phyloP scores from a whole-genome alignment of 2,329 filamentous ascomycete species.

The Scortechinia acanthostroma region DNA sequence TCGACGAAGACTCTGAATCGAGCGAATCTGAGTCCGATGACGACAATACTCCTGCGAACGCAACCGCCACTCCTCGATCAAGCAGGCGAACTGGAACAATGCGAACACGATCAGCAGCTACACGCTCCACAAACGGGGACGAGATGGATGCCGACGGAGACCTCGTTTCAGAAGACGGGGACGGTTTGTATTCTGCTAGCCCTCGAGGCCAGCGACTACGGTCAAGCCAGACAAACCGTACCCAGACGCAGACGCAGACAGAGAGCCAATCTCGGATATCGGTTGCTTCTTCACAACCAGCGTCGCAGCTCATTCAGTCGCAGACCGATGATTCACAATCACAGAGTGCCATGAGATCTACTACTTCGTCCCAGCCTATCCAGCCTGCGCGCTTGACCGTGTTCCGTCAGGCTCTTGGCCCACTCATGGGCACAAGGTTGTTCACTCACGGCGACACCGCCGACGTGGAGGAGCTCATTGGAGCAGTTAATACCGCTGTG shows the following conservation, averaged over 20 bases:
- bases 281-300: conserved; percentile 52
- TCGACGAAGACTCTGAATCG: conserved; percentile 36
- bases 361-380: conserved; percentile 18
- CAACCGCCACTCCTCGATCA: background rate
- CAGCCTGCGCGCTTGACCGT: conserved; percentile 40
- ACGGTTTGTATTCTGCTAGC: conserved; percentile 28
- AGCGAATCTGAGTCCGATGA: conserved; percentile 24
- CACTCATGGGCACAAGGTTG: conserved; percentile 54
- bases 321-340: background rate
- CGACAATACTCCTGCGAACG: background rate
- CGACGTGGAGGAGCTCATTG: conserved; percentile 52
- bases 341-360: background rate
- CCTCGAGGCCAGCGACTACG: conserved; percentile 23
- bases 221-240: conserved; percentile 5
- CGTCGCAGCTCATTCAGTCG: conserved; percentile 33
- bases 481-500: conserved; percentile 44
- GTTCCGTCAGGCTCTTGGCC: conserved; percentile 60
- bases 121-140: background rate
- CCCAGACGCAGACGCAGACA: conserved; percentile 8
- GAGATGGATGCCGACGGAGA: background rate
- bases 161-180: conserved; percentile 5
- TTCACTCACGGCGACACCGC: conserved; percentile 60
- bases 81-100: background rate
- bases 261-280: conserved; percentile 39
- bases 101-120: background rate